Evolutionary conservation across 176 grass and related monocot genomes (phyloP), one percentile per base, ranked within the genome.

Genomic region (Musa itinerans): DNA sequence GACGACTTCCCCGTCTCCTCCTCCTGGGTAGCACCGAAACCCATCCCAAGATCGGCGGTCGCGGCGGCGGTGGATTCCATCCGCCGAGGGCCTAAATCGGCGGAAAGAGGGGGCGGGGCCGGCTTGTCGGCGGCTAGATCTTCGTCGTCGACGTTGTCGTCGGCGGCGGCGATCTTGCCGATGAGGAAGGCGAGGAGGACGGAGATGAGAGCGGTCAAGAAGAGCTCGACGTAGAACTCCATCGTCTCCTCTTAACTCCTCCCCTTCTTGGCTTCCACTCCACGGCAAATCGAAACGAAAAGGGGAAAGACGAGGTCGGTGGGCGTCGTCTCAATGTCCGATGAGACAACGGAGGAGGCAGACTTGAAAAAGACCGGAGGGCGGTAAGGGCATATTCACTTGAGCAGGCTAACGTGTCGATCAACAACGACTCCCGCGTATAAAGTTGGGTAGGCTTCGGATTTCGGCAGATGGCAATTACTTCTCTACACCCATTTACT

Each of bases 181-280:
- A 86, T 26, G 53, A 86, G 76, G 23, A 83, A 79, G 7, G 69
- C 85, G 71, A 86, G 63, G 49, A 86, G 20, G 80, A 83, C 53
- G 59, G 80, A 86, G 75, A 86, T 54, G 61, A 86, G 19, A 24
- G 70, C 85, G 68, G 85, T 75, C 59, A 83, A 61, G 19, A 82
- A 52, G 11, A 86, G 29, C 76, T 76, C 85, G 76, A 76, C 71
- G 74, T 69, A 86, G 76, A 86, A 86, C 54, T 86, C 76, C 85
- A 86, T 86, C 69, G 9, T 24, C 15, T 10, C 23, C 67, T 61
- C 17, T 17, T 52, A 56, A 50, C 73, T 23, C 55, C 55, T 14
- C 55, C 14, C 57, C 57, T 15, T 19, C 73, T 79, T 76, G 1
- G 56, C 83, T 82, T 79, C 0, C 3, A 50, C 74, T 64, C n/a